A percentile compares a stretch with the other conserved stretches of the same genome.
These are phyloP conservation scores for Neurospora cerealis DNA, from an alignment of 495 filamentous ascomycete genomes.

Conservation along the genomic window DNA sequence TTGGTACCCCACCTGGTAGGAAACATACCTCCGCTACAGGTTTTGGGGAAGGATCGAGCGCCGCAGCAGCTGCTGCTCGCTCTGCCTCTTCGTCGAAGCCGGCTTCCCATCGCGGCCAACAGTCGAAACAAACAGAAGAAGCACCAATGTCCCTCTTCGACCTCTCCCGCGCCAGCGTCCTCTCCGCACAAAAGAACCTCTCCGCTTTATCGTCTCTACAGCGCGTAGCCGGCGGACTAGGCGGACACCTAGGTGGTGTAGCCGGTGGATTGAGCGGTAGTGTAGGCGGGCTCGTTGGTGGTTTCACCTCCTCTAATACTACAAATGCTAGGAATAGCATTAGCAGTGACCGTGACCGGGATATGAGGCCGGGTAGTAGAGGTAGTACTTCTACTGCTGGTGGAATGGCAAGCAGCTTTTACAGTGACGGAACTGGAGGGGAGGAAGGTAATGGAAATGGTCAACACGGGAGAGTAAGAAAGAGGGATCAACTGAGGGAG, in stretches of 20 bases:
- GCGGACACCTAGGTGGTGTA: background rate
- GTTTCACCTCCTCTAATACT: background rate
- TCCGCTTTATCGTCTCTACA: constrained; percentile 37
- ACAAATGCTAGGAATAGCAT: background rate
- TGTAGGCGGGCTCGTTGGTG: background rate
- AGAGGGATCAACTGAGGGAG: constrained; percentile 74
- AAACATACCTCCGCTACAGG: background rate
- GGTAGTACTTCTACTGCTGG: background rate
- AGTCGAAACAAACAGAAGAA: constrained; percentile 81
- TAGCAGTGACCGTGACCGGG: background rate
- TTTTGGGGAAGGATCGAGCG: constrained; percentile 2
- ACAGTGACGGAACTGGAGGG: background rate
- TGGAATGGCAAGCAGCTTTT: background rate
- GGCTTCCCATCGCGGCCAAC: too few species aligned
- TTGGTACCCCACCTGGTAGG: constrained; percentile 20
- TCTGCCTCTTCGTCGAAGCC: too few species aligned
- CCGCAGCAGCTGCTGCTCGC: constrained; percentile 13
- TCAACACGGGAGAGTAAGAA: constrained; percentile 48
- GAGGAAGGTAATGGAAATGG: constrained; percentile 18
- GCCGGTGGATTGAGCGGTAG: constrained; percentile 5
- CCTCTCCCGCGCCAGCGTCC: constrained; percentile 68
- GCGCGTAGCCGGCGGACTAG: constrained; percentile 10
- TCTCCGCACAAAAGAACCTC: constrained; percentile 52
- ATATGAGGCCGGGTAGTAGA: background rate
- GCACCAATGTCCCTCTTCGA: constrained; percentile 93